Percentiles rank a stretch among this genome's conserved stretches.
Evolutionary conservation across 2,329 filamentous ascomycete genomes (phyloP).

Genomic region (Ophiostoma tasmaniense): DNA sequence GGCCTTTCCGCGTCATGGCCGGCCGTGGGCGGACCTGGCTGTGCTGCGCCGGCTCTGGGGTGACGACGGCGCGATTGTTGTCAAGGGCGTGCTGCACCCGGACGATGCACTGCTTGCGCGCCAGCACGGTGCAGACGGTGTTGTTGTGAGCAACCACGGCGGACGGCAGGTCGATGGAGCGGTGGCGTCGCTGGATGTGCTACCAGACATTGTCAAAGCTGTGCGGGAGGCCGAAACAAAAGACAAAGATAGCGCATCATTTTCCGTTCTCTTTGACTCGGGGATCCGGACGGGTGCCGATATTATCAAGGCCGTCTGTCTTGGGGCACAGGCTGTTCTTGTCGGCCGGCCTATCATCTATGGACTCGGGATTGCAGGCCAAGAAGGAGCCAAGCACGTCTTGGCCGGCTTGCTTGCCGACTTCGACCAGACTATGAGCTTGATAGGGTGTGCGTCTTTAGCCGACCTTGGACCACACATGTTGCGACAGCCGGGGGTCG

Average conservation of each 20-base stretch:
- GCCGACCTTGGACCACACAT: slow-evolving; percentile 30
- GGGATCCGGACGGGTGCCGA: slow-evolving; percentile 48
- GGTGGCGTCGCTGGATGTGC: slow-evolving; percentile 44
- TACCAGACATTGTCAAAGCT: slow-evolving; percentile 53
- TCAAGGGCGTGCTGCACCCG: slow-evolving; percentile 49
- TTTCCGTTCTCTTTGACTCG: slow-evolving; percentile 51
- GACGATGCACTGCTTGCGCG: slow-evolving; percentile 41
- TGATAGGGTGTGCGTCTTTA: slow-evolving; percentile 41
- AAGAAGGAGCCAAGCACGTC: slow-evolving; percentile 45
- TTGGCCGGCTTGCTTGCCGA: slow-evolving; percentile 43
- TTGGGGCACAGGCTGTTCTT: slow-evolving; percentile 49
- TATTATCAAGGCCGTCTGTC: slow-evolving; percentile 47
- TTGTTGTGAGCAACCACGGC: slow-evolving; percentile 52
- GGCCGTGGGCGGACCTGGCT: slow-evolving; percentile 54
- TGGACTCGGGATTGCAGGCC: slow-evolving; percentile 46
- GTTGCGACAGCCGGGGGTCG: slow-evolving; percentile 22
- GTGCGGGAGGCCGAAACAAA: slow-evolving; percentile 45
- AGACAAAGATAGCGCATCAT: not conserved
- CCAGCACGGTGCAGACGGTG: slow-evolving; percentile 38
- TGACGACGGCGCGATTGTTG: slow-evolving; percentile 48
- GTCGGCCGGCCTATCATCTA: slow-evolving; percentile 52
- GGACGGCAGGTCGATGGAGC: slow-evolving; percentile 50
- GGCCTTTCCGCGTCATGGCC: slow-evolving; percentile 44
- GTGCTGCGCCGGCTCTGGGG: slow-evolving; percentile 48
- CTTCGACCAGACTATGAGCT: slow-evolving; percentile 47